Evolutionary conservation across 1,284 basidiomycete species (phyloP).

Genomic region (Naganishia sp.): DNA sequence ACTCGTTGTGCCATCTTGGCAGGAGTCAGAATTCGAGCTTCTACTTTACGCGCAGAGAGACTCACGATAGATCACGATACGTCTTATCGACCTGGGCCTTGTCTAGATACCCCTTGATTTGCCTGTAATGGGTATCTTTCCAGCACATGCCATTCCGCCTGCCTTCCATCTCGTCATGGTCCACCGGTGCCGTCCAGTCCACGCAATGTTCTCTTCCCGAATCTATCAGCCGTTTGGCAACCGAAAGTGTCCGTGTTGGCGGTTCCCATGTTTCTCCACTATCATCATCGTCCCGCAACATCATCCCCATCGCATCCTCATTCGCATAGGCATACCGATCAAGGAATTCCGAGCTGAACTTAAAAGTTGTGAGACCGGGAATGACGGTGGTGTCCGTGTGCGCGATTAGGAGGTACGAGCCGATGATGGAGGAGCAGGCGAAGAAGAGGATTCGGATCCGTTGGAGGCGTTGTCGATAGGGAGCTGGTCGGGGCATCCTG

Average conservation of each 20-base stretch:
- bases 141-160: slow-evolving; percentile 8
- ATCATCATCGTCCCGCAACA: neutral
- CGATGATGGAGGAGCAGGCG: neutral
- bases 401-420: neutral
- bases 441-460: neutral
- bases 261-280: neutral
- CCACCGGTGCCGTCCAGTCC: slow-evolving; percentile 8
- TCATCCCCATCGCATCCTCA: slow-evolving; percentile 2
- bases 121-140: slow-evolving; percentile 22
- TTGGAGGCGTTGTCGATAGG: slow-evolving; percentile 9
- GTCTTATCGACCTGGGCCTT: slow-evolving; percentile 2
- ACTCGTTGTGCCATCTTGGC: slow-evolving; percentile 14
- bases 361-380: neutral
- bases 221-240: neutral
- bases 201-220: neutral
- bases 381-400: neutral
- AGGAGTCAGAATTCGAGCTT: neutral
- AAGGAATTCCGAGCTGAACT: slow-evolving; percentile 6
- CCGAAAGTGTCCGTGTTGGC: neutral
- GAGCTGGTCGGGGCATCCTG: slow-evolving; percentile 1
- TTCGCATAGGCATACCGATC: slow-evolving; percentile 13
- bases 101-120: slow-evolving; percentile 13
- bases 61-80: slow-evolving; percentile 21
- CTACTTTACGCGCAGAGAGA: neutral
- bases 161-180: neutral